A percentile compares a stretch with the other conserved stretches of the same genome.
These are phyloP conservation scores for Stemphylium lycopersici DNA, from an alignment of 2,329 filamentous ascomycete species.

Conservation along the genomic window DNA sequence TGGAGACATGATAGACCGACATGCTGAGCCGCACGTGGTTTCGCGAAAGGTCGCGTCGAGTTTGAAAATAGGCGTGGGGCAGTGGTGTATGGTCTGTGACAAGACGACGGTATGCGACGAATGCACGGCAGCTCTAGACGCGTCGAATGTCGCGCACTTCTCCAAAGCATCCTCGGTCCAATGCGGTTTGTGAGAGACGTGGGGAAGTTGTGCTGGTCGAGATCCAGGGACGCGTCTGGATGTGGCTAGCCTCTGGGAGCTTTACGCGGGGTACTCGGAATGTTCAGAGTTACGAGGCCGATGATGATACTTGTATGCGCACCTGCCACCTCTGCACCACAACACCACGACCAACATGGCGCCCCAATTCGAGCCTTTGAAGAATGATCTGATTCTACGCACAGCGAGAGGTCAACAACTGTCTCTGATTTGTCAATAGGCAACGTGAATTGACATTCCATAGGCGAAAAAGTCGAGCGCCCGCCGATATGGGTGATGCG, in stretches of 20 bases:
- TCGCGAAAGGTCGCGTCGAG: conserved; percentile 35
- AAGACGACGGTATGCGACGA: neutral
- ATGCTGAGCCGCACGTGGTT: conserved; percentile 33
- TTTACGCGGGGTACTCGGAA: conserved; percentile 35
- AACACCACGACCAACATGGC: conserved; percentile 62
- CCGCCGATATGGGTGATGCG: conserved; percentile 99
- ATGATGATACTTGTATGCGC: conserved; percentile 18
- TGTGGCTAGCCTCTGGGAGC: conserved; percentile 20
- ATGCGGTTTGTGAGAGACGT: conserved; percentile 1
- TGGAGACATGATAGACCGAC: conserved; percentile 20
- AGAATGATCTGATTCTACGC: conserved; percentile 91
- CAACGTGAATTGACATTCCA: conserved; percentile 23
- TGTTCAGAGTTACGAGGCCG: conserved; percentile 15
- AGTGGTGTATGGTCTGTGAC: neutral
- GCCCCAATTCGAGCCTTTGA: conserved; percentile 77
- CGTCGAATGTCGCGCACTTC: conserved; percentile 12
- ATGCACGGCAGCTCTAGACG: neutral
- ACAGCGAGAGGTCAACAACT: conserved; percentile 77
- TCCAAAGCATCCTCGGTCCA: conserved; percentile 26
- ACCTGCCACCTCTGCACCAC: conserved; percentile 2
- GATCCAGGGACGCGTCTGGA: conserved; percentile 28
- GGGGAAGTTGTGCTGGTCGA: conserved; percentile 3
- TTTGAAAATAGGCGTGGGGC: conserved; percentile 9
- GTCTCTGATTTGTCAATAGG: neutral
- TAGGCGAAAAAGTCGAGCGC: conserved; percentile 88